phyloP scores from a whole-genome alignment of 1,284 basidiomycete species.

The Apiotrichum porosum region DNA sequence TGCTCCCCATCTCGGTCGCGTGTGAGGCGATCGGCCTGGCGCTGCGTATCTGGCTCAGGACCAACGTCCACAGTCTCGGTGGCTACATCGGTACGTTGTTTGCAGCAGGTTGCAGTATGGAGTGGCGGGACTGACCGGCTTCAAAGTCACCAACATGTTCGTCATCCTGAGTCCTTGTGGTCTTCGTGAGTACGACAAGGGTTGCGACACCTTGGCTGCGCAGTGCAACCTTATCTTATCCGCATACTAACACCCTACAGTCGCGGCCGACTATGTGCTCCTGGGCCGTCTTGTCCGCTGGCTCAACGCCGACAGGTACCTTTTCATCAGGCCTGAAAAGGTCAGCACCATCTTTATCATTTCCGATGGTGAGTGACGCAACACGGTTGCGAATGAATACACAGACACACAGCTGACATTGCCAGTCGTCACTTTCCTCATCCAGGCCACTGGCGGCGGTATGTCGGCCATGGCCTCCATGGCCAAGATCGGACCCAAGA shows the following conservation, averaged over 20 bases:
- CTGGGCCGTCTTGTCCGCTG: conserved; percentile 59
- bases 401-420: background rate
- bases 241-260: background rate
- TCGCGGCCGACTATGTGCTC: conserved; percentile 62
- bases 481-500: conserved; percentile 46
- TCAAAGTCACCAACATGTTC: conserved; percentile 16
- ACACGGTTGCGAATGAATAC: background rate
- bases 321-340: conserved; percentile 27
- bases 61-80: conserved; percentile 6
- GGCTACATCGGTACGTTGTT: conserved; percentile 6
- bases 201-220: no score
- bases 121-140: no score
- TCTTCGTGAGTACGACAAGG: no score
- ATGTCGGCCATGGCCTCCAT: conserved; percentile 34
- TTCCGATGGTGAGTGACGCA: conserved; percentile 53
- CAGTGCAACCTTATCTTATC: no score
- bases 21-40: conserved; percentile 13
- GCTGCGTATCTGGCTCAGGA: conserved; percentile 13
- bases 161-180: conserved; percentile 11
- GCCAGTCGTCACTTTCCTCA: conserved; percentile 56
- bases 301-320: conserved; percentile 52
- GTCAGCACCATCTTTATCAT: conserved; percentile 36
- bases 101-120: no score
- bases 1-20: conserved; percentile 13
- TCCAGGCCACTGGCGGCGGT: conserved; percentile 54